Percentiles rank a stretch among this genome's conserved stretches.
These are phyloP conservation scores for Rhizopogon rudus DNA, from an alignment of 768 basidiomycete genomes.

Conservation along the genomic window DNA sequence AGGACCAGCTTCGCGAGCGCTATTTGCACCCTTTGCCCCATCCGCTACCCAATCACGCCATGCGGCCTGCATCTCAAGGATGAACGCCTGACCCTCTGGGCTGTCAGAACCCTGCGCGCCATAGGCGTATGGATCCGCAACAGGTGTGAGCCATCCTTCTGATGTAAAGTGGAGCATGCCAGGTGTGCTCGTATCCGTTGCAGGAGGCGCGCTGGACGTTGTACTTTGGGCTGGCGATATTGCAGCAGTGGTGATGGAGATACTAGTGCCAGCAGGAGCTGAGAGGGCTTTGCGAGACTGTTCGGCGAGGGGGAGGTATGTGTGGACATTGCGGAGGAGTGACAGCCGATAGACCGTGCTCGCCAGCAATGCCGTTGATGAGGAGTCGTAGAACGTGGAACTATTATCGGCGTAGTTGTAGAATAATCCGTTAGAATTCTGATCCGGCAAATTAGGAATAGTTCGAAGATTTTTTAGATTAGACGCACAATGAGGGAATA, in stretches of 20 bases:
- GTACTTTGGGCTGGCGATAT: neutral
- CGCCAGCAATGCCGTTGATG: slow-evolving; percentile 73
- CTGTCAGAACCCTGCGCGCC: slow-evolving; percentile 44
- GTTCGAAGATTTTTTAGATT: neutral
- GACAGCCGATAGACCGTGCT: slow-evolving; percentile 73
- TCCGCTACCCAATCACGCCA: slow-evolving; percentile 68
- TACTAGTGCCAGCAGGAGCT: slow-evolving; percentile 11
- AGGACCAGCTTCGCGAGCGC: slow-evolving; percentile 11
- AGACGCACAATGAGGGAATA: slow-evolving; percentile 52
- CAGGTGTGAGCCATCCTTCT: slow-evolving; percentile 67
- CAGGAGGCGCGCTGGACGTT: slow-evolving; percentile 5
- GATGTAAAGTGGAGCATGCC: slow-evolving; percentile 43
- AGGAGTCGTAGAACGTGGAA: slow-evolving; percentile 63
- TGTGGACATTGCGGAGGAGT: slow-evolving; percentile 43
- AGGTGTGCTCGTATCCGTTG: slow-evolving; percentile 5
- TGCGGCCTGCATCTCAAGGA: slow-evolving; percentile 68
- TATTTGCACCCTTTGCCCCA: slow-evolving; percentile 50
- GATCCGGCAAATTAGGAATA: neutral
- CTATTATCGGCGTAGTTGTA: slow-evolving; percentile 66
- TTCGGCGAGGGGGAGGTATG: slow-evolving; percentile 55
- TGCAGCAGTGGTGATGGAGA: slow-evolving; percentile 8
- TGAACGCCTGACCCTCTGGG: slow-evolving; percentile 79
- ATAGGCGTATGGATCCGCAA: slow-evolving; percentile 66
- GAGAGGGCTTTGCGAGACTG: slow-evolving; percentile 38
- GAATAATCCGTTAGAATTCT: slow-evolving; percentile 32